These are phyloP conservation scores for Passalora sequoiae DNA, from an alignment of 2,329 filamentous ascomycete species.

Conservation along the genomic window DNA sequence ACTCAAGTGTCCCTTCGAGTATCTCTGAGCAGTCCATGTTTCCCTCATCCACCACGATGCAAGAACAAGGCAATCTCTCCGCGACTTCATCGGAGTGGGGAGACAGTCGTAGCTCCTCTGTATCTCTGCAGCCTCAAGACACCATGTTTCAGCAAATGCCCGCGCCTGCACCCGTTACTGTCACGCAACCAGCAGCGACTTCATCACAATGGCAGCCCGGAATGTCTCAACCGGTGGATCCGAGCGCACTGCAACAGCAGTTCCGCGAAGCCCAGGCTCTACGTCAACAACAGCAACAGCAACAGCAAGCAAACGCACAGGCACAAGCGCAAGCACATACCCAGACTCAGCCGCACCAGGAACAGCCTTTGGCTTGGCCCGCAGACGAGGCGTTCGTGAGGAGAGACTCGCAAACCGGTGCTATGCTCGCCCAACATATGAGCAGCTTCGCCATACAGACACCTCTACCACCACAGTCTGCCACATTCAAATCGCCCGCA, in stretches of 20 bases:
- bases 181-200: slow-evolving; percentile 14
- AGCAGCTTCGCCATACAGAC: slow-evolving; percentile 33
- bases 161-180: slow-evolving; percentile 9
- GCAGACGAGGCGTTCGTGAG: slow-evolving; percentile 30
- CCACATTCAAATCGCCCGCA: slow-evolving; percentile 34
- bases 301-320: slow-evolving; percentile 18
- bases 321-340: slow-evolving; percentile 6
- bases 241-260: slow-evolving; percentile 30
- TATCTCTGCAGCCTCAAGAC: slow-evolving; percentile 19
- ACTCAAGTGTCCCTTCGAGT: slow-evolving; percentile 27
- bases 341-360: slow-evolving; percentile 13
- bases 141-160: slow-evolving; percentile 14
- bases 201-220: slow-evolving; percentile 35
- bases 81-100: slow-evolving; percentile 29
- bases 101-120: slow-evolving; percentile 32
- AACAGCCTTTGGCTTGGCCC: slow-evolving; percentile 33
- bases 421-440: slow-evolving; percentile 34
- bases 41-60: slow-evolving; percentile 22
- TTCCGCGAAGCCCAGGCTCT: slow-evolving; percentile 30
- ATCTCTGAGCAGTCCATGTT: slow-evolving; percentile 28
- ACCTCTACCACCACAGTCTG: slow-evolving; percentile 27
- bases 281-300: slow-evolving; percentile 18
- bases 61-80: slow-evolving; percentile 23
- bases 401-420: slow-evolving; percentile 29
- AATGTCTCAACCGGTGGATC: slow-evolving; percentile 35